Evolutionary conservation across 129 eudicot genomes (phyloP).

Genomic region (Tanacetum coccineum): DNA sequence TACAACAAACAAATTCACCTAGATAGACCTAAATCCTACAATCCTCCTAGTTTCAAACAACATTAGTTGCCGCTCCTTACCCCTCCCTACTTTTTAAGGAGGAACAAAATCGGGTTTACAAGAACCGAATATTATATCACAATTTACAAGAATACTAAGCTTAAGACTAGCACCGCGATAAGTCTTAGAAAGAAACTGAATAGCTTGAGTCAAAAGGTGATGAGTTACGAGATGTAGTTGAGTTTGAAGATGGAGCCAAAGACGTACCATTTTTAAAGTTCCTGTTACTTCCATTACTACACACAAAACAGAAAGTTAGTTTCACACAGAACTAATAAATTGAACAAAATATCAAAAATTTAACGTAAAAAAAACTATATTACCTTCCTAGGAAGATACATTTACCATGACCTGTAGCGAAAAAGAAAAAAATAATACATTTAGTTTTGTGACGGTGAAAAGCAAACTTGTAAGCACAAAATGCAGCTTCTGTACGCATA

Average conservation of each 20-base stretch:
- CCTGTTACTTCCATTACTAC: constrained; percentile 56
- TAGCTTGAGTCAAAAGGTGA: constrained; percentile 13
- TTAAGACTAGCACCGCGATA: constrained; percentile 31
- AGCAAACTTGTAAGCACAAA: no score
- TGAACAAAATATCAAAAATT: no score
- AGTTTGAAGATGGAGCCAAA: constrained; percentile 69
- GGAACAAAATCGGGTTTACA: constrained; percentile 48
- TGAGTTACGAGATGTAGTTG: constrained; percentile 41
- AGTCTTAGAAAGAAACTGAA: constrained; percentile 20
- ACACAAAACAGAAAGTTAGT: no score
- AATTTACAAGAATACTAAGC: constrained; percentile 37
- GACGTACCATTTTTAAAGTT: constrained; percentile 47
- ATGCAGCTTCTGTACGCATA: no score
- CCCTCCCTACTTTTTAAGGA: constrained; percentile 19
- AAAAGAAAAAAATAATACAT: no score
- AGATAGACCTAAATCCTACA: constrained; percentile 20
- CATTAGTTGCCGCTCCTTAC: constrained; percentile 13
- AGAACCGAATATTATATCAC: constrained; percentile 16
- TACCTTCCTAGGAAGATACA: no score
- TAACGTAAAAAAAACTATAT: no score
- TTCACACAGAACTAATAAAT: no score
- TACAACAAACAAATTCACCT: constrained; percentile 28
- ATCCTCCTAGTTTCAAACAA: constrained; percentile 9
- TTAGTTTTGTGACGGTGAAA: no score
- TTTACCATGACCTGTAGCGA: no score